These are phyloP conservation scores for Fusarium musae DNA, from an alignment of 2,329 filamentous ascomycete genomes.

Conservation along the genomic window DNA sequence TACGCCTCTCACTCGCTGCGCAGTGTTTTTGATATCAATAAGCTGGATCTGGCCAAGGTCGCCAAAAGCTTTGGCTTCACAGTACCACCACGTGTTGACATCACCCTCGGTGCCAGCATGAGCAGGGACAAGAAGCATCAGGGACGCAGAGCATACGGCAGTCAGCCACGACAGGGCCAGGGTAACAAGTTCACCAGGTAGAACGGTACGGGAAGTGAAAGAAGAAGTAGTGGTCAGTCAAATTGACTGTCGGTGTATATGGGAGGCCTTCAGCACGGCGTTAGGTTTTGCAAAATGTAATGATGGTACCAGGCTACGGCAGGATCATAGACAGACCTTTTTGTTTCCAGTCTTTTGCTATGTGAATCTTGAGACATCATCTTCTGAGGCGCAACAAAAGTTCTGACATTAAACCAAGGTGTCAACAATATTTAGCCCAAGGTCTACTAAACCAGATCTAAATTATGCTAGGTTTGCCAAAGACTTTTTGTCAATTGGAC, in stretches of 20 bases:
- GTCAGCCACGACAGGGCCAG: conserved; percentile 73
- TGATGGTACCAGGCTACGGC: conserved; percentile 37
- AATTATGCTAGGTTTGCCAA: background rate
- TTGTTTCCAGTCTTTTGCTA: conserved; percentile 6
- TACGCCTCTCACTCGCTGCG: conserved; percentile 79
- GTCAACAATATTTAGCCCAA: background rate
- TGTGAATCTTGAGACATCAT: conserved; percentile 1
- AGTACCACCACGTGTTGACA: conserved; percentile 83
- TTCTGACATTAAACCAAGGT: background rate
- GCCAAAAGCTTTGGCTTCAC: conserved; percentile 86
- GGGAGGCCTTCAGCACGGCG: conserved; percentile 45
- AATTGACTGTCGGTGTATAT: conserved; percentile 31
- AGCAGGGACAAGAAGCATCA: conserved; percentile 72
- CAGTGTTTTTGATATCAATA: conserved; percentile 80
- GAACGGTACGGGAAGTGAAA: background rate
- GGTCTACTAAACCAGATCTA: background rate
- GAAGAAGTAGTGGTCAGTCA: conserved; percentile 18
- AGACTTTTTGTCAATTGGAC: background rate
- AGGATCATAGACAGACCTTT: conserved; percentile 29
- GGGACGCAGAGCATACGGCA: conserved; percentile 77
- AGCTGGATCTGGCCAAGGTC: conserved; percentile 84
- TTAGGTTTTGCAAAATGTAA: conserved; percentile 47
- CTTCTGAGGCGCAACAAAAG: background rate
- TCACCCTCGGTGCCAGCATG: conserved; percentile 84
- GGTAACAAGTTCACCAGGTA: conserved; percentile 42